A percentile compares a stretch with the other conserved stretches of the same genome.
Evolutionary conservation across 192 early-diverging fungal species (phyloP).

Genomic region (Dispira simplex): DNA sequence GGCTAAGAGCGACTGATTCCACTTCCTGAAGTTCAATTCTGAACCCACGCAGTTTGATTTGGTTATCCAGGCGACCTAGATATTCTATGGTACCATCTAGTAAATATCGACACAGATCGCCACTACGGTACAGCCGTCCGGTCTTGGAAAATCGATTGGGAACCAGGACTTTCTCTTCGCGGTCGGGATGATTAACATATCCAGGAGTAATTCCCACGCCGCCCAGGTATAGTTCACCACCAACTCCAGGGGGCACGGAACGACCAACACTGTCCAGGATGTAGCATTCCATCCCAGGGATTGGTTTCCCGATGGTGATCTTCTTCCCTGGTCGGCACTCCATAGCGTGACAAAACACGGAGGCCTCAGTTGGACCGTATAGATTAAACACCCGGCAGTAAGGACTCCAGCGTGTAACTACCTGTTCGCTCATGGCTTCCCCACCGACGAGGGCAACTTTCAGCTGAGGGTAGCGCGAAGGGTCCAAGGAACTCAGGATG

Average conservation of each 20-base stretch:
- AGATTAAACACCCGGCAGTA: neutral
- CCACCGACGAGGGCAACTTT: neutral
- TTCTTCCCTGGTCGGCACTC: too few species aligned
- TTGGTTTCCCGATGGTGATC: slow-evolving; percentile 18
- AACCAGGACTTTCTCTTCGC: neutral
- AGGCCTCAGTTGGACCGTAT: slow-evolving; percentile 1
- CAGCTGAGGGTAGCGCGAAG: neutral
- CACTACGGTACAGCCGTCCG: neutral
- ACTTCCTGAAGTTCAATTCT: neutral
- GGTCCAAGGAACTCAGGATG: neutral
- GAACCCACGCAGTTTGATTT: neutral
- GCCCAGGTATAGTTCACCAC: neutral
- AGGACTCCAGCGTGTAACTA: neutral
- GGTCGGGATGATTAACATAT: neutral
- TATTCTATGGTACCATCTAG: neutral
- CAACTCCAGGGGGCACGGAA: slow-evolving; percentile 17
- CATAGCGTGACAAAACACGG: too few species aligned
- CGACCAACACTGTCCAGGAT: slow-evolving; percentile 13
- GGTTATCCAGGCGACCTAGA: neutral
- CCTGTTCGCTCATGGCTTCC: neutral
- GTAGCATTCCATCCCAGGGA: slow-evolving; percentile 13
- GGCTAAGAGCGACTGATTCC: neutral
- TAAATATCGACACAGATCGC: neutral
- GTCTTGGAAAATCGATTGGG: neutral
- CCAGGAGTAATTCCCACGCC: neutral